A percentile compares a stretch with the other conserved stretches of the same genome.
phyloP scores from a whole-genome alignment of 1,284 basidiomycete species.

The Cutaneotrichosporon cutaneum region DNA sequence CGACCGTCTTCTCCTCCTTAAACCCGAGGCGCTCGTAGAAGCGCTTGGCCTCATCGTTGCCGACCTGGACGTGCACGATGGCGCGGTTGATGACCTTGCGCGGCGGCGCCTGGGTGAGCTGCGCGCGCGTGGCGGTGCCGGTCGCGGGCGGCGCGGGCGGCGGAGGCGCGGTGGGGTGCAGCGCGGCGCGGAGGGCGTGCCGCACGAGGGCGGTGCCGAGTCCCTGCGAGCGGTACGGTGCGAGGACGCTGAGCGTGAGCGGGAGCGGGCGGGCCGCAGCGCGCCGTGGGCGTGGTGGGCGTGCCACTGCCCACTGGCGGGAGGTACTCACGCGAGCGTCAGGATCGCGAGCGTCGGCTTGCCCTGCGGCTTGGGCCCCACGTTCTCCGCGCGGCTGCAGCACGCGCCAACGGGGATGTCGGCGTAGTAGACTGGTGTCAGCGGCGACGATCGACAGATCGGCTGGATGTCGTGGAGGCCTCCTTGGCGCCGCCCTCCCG shows the following conservation, averaged over 20 bases:
- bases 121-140: slow-evolving; percentile 39
- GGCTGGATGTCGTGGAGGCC: too few species aligned
- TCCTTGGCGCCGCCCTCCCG: too few species aligned
- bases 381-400: slow-evolving; percentile 39
- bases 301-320: too few species aligned
- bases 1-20: slow-evolving; percentile 39
- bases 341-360: slow-evolving; percentile 47
- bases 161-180: slow-evolving; percentile 45
- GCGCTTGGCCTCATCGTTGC: slow-evolving; percentile 46
- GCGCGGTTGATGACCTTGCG: slow-evolving; percentile 44
- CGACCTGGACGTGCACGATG: slow-evolving; percentile 42
- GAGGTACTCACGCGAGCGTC: slow-evolving; percentile 51
- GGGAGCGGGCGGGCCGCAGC: neutral
- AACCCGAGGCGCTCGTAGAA: slow-evolving; percentile 52
- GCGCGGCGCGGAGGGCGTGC: slow-evolving; percentile 36
- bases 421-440: slow-evolving; percentile 47
- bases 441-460: neutral
- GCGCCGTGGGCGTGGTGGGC: too few species aligned
- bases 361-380: slow-evolving; percentile 27
- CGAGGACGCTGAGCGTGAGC: slow-evolving; percentile 41
- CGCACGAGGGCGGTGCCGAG: slow-evolving; percentile 48
- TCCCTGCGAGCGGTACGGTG: slow-evolving; percentile 49
- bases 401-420: slow-evolving; percentile 53
- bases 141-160: slow-evolving; percentile 41
- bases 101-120: slow-evolving; percentile 33